Evolutionary conservation across 2,329 filamentous ascomycete species (phyloP), one percentile per base, ranked within the genome.

Genomic region (Podosphaera aphanis): DNA sequence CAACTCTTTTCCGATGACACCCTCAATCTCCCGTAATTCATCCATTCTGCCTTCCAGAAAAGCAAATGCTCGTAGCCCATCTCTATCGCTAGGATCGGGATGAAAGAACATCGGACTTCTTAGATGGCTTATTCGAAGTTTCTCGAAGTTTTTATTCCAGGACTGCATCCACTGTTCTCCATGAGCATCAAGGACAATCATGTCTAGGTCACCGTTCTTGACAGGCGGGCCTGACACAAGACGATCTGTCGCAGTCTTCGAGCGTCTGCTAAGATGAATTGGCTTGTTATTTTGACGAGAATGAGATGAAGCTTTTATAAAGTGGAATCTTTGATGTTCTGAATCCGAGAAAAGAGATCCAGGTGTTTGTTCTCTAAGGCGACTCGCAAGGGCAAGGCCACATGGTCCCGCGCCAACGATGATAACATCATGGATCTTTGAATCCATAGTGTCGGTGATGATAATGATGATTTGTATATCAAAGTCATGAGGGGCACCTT

Each of bases 61-160:
- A 0, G 79, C 70, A 60, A 77, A 81, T 1, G 74, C 77, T 19
- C 86, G 62, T 53, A 88, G 62, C 0, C 77, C 77, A 61, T 88
- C 82, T 1, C 80, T 67, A 59, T 88, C 81, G 1, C 71, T 66
- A 0, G 82, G 82, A 55, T 88, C 81, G 13, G 83, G 67, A 56
- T 90, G 82, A 63, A 84, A 88, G 55, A 86, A 80, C 77, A 88
- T 81, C 0, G 80, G 82, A 52, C 79, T 85, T 15, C 82, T 69
- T 35, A 90, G 63, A 53, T 85, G 73, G 1, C 70, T 66, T 41
- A 88, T 88, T 43, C 76, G 70, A 39, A 83, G 73, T 2, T 69
- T 71, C 27, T 67, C 64, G 60, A 88, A 88, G 2, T 79, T 67
- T 13, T 66, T 63, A 39, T 80, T 73, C 82, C 82, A 88, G 36